These are phyloP conservation scores for Wickerhamomyces ciferrii DNA, from an alignment of 805 yeast genomes.

Conservation along the genomic window DNA sequence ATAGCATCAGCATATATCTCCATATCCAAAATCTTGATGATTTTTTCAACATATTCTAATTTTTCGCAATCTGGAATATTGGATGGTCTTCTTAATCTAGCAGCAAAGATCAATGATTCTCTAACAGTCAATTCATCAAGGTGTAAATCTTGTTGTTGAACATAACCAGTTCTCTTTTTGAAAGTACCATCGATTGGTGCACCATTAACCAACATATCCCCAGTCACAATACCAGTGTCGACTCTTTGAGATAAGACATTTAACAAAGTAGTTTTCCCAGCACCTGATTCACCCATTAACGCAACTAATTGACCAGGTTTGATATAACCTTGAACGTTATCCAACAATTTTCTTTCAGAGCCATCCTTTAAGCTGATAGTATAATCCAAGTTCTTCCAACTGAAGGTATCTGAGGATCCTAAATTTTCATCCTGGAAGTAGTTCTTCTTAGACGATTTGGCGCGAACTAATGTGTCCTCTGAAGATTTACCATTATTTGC, in stretches of 20 bases:
- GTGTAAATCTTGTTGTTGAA: constrained; percentile 78
- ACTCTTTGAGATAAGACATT: constrained; percentile 71
- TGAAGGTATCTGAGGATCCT: background rate
- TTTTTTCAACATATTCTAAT: constrained; percentile 61
- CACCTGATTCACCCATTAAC: constrained; percentile 84
- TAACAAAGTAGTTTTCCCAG: constrained; percentile 76
- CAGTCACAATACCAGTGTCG: constrained; percentile 64
- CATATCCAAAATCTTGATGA: constrained; percentile 66
- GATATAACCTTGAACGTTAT: constrained; percentile 63
- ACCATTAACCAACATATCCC: constrained; percentile 71
- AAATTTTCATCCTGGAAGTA: background rate
- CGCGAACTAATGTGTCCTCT: background rate
- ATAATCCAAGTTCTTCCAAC: background rate
- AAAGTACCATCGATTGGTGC: constrained; percentile 55
- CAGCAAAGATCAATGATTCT: constrained; percentile 69
- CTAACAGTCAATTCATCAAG: constrained; percentile 65
- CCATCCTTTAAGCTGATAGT: constrained; percentile 13
- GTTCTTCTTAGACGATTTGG: background rate
- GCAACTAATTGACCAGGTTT: constrained; percentile 81
- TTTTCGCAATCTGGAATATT: constrained; percentile 53
- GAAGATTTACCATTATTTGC: constrained; percentile 7
- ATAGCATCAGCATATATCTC: constrained; percentile 68
- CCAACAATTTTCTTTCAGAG: constrained; percentile 44
- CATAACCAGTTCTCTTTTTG: constrained; percentile 76
- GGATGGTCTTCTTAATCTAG: constrained; percentile 66